These are phyloP conservation scores for Zymoseptoria ardabiliae DNA, from an alignment of 2,329 filamentous ascomycete species.

Conservation along the genomic window DNA sequence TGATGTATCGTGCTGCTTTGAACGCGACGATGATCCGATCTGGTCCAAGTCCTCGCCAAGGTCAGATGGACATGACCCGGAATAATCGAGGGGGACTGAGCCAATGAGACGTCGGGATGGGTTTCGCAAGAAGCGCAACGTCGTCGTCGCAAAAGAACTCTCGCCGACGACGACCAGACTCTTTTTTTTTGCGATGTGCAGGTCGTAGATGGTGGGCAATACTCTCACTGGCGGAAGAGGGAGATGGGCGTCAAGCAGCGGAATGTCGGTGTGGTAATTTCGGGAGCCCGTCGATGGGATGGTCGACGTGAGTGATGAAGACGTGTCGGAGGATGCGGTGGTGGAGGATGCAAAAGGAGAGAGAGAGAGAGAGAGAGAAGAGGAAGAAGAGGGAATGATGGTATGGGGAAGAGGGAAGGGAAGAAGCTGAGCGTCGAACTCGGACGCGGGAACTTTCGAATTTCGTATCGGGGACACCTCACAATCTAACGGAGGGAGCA, in stretches of 20 bases:
- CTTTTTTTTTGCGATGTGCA: not conserved
- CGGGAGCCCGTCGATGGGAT: not conserved
- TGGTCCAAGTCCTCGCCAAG: not conserved
- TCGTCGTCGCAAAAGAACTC: not conserved
- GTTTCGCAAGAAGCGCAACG: not conserved
- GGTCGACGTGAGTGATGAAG: not conserved
- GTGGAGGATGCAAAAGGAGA: not conserved
- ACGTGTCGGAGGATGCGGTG: not conserved
- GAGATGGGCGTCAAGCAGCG: not conserved
- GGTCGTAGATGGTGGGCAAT: not conserved
- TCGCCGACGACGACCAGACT: not conserved
- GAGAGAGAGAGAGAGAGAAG: not conserved
- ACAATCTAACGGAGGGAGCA: no score
- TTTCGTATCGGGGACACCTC: no score
- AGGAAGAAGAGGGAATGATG: not conserved
- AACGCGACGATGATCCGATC: not conserved
- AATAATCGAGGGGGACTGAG: not conserved
- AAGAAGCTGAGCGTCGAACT: no score
- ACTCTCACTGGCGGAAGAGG: not conserved
- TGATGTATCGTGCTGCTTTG: not conserved
- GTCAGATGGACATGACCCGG: not conserved
- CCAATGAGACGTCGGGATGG: not conserved
- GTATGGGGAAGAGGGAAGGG: not conserved
- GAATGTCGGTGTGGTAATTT: not conserved
- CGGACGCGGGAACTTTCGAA: no score